Evolutionary conservation across 768 basidiomycete genomes (phyloP), one percentile per base, ranked within the genome.

Genomic region (Boletus barrowsii): DNA sequence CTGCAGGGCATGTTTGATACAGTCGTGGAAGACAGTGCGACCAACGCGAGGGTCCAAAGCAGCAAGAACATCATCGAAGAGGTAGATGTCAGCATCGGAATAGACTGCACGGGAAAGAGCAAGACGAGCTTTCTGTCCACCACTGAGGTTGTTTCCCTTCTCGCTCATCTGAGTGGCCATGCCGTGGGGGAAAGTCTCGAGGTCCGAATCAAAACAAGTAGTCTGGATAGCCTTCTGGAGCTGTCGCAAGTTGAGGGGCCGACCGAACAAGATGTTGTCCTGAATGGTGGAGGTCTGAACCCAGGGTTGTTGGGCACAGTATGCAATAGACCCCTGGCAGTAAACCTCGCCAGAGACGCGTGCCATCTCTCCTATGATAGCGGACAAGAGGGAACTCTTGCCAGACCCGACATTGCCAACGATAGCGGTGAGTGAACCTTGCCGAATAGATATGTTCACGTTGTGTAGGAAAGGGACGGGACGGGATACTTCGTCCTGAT

Each of bases 101-200:
- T 79, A 79, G 14, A 79, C 66, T 4, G 78, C 78, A 29, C 79
- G 70, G 29, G 78, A 78, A 35, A 79, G 65, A 5, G 74, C 71
- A 24, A 80, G 70, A 33, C 79, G 66, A 7, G 79, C 79, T 60
- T 78, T 80, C 61, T 80, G 79, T 35, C 79, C 79, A 41, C 79
- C 79, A 53, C 71, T 73, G 29, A 60, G 64, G 46, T 74, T 79
- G 43, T 71, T 67, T 33, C 78, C 78, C 55, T 77, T 78, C 57
- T 79, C 78, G 30, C 76, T 78, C 55, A 79, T 71, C 59, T 79
- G 75, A 3, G 78, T 79, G 36, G 66, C 67, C 58, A 68, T 62
- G 22, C 67, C 67, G 36, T 59, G 49, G 3, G 68, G 65, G 52
- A 69, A 65, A 0, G 61, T 59, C 35, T 68, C 68, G 40, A 68